These are phyloP conservation scores for Leccinum rimulosum DNA, from an alignment of 768 basidiomycete genomes.

Conservation along the genomic window DNA sequence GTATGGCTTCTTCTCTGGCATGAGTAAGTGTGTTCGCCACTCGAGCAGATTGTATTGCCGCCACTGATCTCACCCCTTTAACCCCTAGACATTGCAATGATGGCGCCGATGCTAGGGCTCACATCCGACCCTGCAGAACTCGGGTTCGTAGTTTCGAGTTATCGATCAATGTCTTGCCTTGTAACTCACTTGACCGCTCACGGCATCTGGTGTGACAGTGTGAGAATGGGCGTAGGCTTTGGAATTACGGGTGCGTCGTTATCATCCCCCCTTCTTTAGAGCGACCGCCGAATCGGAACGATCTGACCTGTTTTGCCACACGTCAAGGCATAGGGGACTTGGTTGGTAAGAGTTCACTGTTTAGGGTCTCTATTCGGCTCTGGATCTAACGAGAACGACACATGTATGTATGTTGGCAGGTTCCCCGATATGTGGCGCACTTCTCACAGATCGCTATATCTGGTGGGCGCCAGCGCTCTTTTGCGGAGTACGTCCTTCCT, in stretches of 20 bases:
- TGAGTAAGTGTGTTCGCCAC: constrained; percentile 28
- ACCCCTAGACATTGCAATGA: constrained; percentile 34
- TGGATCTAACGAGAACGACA: not conserved
- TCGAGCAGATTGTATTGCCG: not conserved
- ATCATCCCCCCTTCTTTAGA: not conserved
- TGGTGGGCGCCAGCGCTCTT: constrained; percentile 62
- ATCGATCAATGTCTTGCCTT: not conserved
- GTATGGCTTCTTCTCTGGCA: constrained; percentile 50
- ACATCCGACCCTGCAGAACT: constrained; percentile 49
- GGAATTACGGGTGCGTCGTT: constrained; percentile 36
- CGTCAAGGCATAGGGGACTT: constrained; percentile 24
- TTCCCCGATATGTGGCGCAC: constrained; percentile 55
- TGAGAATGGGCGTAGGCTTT: constrained; percentile 48
- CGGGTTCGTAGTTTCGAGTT: constrained; percentile 33
- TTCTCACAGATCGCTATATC: constrained; percentile 45
- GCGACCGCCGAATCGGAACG: not conserved
- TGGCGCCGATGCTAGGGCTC: constrained; percentile 46
- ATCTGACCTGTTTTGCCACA: not conserved
- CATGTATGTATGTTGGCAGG: constrained; percentile 34
- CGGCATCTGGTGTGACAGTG: constrained; percentile 11
- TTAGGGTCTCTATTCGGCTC: not conserved
- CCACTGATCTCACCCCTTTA: not conserved
- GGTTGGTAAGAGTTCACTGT: constrained; percentile 12
- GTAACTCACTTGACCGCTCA: not conserved
- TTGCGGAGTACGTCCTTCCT: constrained; percentile 35